A percentile compares a stretch with the other conserved stretches of the same genome.
phyloP scores from a whole-genome alignment of 805 yeast genomes.

The Kodamaea neixiangensis region DNA sequence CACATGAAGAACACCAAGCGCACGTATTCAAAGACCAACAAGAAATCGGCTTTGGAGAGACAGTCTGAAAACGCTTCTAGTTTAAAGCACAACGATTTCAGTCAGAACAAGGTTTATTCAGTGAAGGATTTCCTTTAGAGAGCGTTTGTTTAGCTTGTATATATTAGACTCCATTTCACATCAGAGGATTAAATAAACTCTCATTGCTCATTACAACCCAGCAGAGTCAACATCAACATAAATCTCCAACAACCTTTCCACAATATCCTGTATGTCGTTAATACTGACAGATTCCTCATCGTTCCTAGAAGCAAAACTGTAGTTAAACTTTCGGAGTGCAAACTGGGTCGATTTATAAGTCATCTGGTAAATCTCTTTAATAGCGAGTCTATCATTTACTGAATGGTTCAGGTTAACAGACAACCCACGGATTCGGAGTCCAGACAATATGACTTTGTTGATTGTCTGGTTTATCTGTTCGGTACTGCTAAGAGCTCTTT shows the following conservation, averaged over 20 bases:
- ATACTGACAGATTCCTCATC: slow-evolving; percentile 15
- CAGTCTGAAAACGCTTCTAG: slow-evolving; percentile 36
- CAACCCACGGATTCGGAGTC: slow-evolving; percentile 43
- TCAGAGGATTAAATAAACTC: background rate
- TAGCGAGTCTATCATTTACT: slow-evolving; percentile 30
- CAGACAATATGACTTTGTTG: slow-evolving; percentile 39
- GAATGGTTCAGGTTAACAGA: slow-evolving; percentile 20
- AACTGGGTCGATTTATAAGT: slow-evolving; percentile 40
- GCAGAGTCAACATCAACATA: slow-evolving; percentile 21
- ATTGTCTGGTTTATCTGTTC: slow-evolving; percentile 37
- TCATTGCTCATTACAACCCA: background rate
- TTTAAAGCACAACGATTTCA: slow-evolving; percentile 16
- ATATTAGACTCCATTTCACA: background rate
- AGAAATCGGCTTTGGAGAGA: slow-evolving; percentile 37
- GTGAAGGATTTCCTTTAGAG: slow-evolving; percentile 11
- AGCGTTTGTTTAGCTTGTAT: background rate
- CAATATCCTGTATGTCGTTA: slow-evolving; percentile 39
- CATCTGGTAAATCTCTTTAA: slow-evolving; percentile 44
- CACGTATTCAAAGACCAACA: slow-evolving; percentile 24
- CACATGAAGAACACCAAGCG: slow-evolving; percentile 24
- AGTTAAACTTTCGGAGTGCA: slow-evolving; percentile 39
- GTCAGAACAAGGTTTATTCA: slow-evolving; percentile 13
- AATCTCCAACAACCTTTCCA: slow-evolving; percentile 39
- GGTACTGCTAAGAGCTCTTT: slow-evolving; percentile 15
- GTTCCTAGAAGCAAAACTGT: slow-evolving; percentile 22